phyloP scores from a whole-genome alignment of 345 rosid species.

The Cardamine chenopodiifolia region DNA sequence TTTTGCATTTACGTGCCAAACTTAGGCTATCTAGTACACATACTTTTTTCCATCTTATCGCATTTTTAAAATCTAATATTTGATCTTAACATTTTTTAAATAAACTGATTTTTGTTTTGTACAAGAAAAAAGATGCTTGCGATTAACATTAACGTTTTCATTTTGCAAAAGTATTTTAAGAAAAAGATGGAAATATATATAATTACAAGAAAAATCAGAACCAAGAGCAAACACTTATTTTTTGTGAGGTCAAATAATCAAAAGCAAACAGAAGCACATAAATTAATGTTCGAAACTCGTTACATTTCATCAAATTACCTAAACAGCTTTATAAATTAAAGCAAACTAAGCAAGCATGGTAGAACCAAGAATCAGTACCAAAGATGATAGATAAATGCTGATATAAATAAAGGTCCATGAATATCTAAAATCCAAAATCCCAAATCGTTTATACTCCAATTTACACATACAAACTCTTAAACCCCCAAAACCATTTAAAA shows the following conservation, averaged over 20 bases:
- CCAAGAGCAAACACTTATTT: background rate
- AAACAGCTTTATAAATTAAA: background rate
- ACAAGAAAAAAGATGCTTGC: background rate
- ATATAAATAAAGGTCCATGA: conserved; percentile 4
- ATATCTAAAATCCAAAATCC: background rate
- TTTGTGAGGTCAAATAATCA: background rate
- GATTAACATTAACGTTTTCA: background rate
- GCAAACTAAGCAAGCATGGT: background rate
- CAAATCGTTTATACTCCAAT: conserved; percentile 27
- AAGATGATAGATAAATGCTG: background rate
- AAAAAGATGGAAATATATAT: background rate
- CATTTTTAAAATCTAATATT: background rate
- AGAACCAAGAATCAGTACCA: background rate
- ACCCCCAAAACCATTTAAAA: background rate
- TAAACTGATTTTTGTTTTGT: background rate
- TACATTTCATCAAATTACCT: background rate
- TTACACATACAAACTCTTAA: conserved; percentile 25
- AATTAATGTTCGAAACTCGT: background rate
- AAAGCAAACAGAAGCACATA: background rate
- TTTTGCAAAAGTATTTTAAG: background rate
- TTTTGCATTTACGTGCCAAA: background rate
- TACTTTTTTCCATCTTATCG: background rate
- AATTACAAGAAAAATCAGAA: background rate
- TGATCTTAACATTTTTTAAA: background rate
- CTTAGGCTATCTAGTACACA: background rate